Evolutionary conservation across 2,329 filamentous ascomycete genomes (phyloP), one percentile per base, ranked within the genome.

Genomic region (Fusarium lateritium): DNA sequence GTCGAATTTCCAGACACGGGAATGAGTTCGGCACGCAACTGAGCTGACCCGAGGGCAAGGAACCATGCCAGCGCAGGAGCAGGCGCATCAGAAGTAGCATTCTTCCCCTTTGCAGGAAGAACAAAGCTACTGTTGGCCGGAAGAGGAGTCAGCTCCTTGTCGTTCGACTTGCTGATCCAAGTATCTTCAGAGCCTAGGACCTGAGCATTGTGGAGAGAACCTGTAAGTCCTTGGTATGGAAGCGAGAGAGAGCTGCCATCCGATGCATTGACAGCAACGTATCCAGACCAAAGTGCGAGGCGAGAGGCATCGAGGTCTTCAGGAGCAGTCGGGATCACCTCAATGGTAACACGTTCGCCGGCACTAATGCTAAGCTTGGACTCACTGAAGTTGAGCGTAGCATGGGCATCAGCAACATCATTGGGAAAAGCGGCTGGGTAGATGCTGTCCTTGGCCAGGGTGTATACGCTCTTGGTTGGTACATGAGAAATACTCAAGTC

Each of bases 391-490:
- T 73, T 70, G 19, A 88, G 68, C 1, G 76, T 78, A 14, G 85
- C 85, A 28, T 76, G 26, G 73, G 69, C 6, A 75, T 74, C 21
- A 80, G 70, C 51, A 17, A 53, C 64, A 10, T 84, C 78, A 47
- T 83, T 84, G 44, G 85, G 84, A 74, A 86, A 87, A 0, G 59
- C 6, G 11, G 76, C 75, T 1, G 83, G 79, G 43, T 77, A 77
- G 43, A 79, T 79, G 40, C 72, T 70, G 40, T 61, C 73, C 3
- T 73, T 69, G 17, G 69, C 71, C 3, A 80, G 76, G 2, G 87
- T 86, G 76, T 89, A 89, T 40, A 83, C 83, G 11, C 87, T 87
- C 26, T 82, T 77, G 36, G 87, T 83, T 13, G 83, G 82, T 5
- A 83, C 73, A 59, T 88, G 81, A 28, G 80, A 81, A 17, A 91